Evolutionary conservation across 176 grass and related monocot species (phyloP).

Genomic region (Aegilops longissima): DNA sequence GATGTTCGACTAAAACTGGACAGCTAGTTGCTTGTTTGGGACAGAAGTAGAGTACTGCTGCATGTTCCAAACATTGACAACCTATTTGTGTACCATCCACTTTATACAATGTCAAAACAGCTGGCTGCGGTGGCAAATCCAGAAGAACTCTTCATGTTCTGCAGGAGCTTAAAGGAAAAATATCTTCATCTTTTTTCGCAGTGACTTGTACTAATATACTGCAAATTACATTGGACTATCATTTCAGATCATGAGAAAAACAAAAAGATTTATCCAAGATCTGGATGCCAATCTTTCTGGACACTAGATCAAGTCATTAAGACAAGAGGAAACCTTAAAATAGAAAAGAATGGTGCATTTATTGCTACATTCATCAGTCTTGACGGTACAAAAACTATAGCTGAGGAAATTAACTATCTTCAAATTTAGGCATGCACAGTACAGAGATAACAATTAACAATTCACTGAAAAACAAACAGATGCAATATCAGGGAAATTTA

Average conservation of each 20-base stretch:
- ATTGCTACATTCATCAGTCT: slow-evolving; percentile 5
- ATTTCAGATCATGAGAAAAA: neutral
- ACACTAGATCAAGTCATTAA: neutral
- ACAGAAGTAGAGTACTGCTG: neutral
- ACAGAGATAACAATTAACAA: slow-evolving; percentile 5
- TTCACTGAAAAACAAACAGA: neutral
- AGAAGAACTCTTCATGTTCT: neutral
- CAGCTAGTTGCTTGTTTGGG: neutral
- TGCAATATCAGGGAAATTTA: neutral
- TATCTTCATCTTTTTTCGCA: neutral
- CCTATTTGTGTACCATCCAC: neutral
- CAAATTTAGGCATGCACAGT: neutral
- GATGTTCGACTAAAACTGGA: neutral
- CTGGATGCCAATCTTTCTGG: neutral
- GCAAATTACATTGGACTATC: neutral
- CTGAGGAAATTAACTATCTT: neutral
- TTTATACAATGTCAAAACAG: neutral
- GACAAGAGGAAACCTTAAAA: neutral
- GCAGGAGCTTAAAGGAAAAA: neutral
- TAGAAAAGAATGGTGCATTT: neutral
- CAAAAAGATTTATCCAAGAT: neutral
- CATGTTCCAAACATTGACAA: neutral
- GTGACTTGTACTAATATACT: neutral
- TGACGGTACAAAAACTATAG: neutral
- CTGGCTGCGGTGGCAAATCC: neutral